A percentile compares a stretch with the other conserved stretches of the same genome.
These are phyloP conservation scores for Dalbergia cultrata DNA, from an alignment of 306 rosid species.

Conservation along the genomic window DNA sequence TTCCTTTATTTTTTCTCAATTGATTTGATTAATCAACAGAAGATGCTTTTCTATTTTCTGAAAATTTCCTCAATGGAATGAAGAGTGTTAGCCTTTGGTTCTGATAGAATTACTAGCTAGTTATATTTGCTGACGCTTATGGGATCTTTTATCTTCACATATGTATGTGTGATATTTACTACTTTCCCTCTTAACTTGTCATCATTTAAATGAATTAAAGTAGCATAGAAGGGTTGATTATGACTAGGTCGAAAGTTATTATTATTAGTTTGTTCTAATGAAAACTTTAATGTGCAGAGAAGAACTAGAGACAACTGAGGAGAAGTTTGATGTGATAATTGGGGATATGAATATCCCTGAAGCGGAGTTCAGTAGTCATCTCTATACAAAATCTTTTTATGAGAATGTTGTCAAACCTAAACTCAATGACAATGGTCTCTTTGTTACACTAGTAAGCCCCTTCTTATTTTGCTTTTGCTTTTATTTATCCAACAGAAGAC, in stretches of 20 bases:
- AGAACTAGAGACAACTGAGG: background rate
- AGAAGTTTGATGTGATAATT: conserved; percentile 14
- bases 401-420: background rate
- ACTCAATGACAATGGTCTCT: conserved; percentile 24
- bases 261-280: background rate
- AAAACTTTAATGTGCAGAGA: background rate
- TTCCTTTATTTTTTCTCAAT: no score
- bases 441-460: conserved; percentile 18
- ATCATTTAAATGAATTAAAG: background rate
- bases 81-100: background rate
- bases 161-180: background rate
- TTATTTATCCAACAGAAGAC: background rate
- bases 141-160: background rate
- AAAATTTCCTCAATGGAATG: background rate
- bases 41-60: background rate
- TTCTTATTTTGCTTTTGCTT: background rate
- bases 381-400: conserved; percentile 7
- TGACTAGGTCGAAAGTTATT: background rate
- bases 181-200: background rate
- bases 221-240: background rate
- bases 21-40: background rate
- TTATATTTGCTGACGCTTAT: background rate
- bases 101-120: background rate
- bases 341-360: background rate
- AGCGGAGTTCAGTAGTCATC: background rate